Percentiles rank a stretch among this genome's conserved stretches.
Evolutionary conservation across 768 basidiomycete genomes (phyloP).

Genomic region (Collybia nuda): DNA sequence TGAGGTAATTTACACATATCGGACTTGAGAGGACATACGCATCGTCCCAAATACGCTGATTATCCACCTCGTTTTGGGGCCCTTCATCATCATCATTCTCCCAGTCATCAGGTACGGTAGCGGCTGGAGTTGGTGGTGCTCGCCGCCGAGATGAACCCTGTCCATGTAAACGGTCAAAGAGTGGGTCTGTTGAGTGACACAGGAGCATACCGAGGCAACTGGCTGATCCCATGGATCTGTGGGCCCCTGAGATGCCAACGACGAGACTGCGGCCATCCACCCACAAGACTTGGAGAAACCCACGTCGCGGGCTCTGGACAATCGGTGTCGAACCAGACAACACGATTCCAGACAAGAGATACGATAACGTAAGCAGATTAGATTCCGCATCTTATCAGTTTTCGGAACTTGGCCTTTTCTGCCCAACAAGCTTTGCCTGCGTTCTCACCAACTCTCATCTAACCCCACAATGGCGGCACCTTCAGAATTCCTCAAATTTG

Average conservation of each 20-base stretch:
- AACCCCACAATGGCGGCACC: conserved; percentile 45
- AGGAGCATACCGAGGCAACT: conserved; percentile 11
- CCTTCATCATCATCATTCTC: conserved; percentile 25
- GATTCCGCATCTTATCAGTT: background rate
- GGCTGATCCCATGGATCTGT: conserved; percentile 21
- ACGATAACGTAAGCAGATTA: background rate
- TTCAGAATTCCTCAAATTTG: conserved; percentile 43
- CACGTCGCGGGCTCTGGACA: background rate
- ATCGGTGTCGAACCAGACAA: background rate
- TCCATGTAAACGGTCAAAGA: background rate
- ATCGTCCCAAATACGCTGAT: conserved; percentile 63
- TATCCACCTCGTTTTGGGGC: conserved; percentile 33
- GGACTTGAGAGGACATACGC: conserved; percentile 50
- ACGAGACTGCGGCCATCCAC: conserved; percentile 11
- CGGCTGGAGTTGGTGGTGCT: conserved; percentile 3
- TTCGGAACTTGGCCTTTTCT: background rate
- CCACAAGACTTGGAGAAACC: background rate
- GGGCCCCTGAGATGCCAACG: conserved; percentile 13
- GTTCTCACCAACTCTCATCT: background rate
- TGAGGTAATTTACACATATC: background rate
- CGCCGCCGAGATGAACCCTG: conserved; percentile 12
- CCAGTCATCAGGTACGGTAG: conserved; percentile 25
- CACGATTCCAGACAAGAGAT: too few species aligned
- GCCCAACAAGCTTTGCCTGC: background rate
- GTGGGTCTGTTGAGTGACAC: background rate